A percentile compares a stretch with the other conserved stretches of the same genome.
phyloP scores from a whole-genome alignment of 495 filamentous ascomycete species.

The Lasiosphaeria ovina region DNA sequence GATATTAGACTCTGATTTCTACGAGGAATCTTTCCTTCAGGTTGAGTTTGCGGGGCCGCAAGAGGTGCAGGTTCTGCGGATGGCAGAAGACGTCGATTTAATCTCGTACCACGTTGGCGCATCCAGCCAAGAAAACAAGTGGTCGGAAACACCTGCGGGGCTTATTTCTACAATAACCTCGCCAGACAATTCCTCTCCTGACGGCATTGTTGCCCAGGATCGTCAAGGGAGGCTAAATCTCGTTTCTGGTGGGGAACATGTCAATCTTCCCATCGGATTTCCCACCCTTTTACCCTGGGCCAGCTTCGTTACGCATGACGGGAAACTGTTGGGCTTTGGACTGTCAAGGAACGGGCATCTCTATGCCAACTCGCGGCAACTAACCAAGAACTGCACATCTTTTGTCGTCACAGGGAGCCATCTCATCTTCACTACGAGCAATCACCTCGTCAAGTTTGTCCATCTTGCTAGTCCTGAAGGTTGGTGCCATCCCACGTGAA shows the following conservation, averaged over 20 bases:
- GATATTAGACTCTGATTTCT: background rate
- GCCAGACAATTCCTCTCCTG: constrained; percentile 2
- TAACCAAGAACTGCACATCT: constrained; percentile 86
- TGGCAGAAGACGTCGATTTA: constrained; percentile 18
- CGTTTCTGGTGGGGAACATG: constrained; percentile 11
- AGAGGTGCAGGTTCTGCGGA: constrained; percentile 26
- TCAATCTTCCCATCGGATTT: constrained; percentile 25
- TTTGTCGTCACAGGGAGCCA: constrained; percentile 79
- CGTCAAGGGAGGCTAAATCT: constrained; percentile 33
- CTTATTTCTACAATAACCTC: constrained; percentile 19
- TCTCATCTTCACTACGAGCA: constrained; percentile 86
- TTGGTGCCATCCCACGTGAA: constrained; percentile 35
- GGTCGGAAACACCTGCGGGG: constrained; percentile 16
- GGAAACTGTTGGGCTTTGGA: constrained; percentile 52
- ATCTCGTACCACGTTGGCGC: constrained; percentile 20
- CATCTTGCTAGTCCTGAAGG: constrained; percentile 68
- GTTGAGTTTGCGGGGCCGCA: constrained; percentile 23
- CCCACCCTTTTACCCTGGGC: constrained; percentile 53
- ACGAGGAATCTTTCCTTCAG: constrained; percentile 27
- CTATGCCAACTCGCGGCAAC: constrained; percentile 68
- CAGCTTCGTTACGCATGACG: constrained; percentile 41
- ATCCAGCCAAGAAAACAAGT: constrained; percentile 5
- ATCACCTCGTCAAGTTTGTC: constrained; percentile 89
- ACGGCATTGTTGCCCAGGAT: constrained; percentile 37
- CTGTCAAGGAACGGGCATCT: constrained; percentile 72